phyloP scores from a whole-genome alignment of 345 rosid genomes.

The Arabis alpina region DNA sequence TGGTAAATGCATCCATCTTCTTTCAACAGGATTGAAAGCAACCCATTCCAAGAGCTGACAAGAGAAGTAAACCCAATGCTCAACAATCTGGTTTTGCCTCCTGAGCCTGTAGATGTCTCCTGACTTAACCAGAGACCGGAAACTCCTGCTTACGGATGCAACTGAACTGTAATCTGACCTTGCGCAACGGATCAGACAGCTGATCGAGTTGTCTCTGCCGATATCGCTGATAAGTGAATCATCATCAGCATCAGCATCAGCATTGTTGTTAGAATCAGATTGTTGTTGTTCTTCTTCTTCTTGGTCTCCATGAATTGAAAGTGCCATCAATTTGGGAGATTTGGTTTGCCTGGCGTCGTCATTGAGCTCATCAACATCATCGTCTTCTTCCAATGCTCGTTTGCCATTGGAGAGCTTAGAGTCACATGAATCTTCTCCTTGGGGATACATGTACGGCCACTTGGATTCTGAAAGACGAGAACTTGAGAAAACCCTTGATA shows the following conservation, averaged over 20 bases:
- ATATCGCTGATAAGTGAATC: conserved; percentile 56
- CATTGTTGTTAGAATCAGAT: conserved; percentile 29
- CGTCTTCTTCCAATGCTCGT: conserved; percentile 46
- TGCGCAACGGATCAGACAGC: conserved; percentile 65
- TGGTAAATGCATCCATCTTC: conserved; percentile 71
- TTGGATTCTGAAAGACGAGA: conserved; percentile 68
- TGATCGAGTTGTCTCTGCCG: conserved; percentile 71
- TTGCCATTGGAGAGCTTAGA: conserved; percentile 47
- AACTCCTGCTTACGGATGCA: conserved; percentile 51
- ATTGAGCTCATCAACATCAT: conserved; percentile 11
- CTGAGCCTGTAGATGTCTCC: conserved; percentile 60
- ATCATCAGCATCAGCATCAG: conserved; percentile 42
- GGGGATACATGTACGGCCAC: conserved; percentile 58
- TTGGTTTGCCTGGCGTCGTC: conserved; percentile 41
- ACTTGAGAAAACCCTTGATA: conserved; percentile 61
- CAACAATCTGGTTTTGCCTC: conserved; percentile 47
- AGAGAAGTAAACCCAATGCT: conserved; percentile 88
- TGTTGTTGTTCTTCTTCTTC: background rate
- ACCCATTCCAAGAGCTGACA: conserved; percentile 74
- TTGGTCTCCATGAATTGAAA: background rate
- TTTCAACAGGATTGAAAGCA: conserved; percentile 64
- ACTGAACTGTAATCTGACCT: conserved; percentile 57
- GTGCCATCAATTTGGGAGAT: conserved; percentile 34
- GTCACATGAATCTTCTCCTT: conserved; percentile 37
- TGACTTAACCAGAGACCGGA: conserved; percentile 50